Conservation (phyloP, 1,284 basidiomycete genomes). For the Leccinum fallax region DNA sequence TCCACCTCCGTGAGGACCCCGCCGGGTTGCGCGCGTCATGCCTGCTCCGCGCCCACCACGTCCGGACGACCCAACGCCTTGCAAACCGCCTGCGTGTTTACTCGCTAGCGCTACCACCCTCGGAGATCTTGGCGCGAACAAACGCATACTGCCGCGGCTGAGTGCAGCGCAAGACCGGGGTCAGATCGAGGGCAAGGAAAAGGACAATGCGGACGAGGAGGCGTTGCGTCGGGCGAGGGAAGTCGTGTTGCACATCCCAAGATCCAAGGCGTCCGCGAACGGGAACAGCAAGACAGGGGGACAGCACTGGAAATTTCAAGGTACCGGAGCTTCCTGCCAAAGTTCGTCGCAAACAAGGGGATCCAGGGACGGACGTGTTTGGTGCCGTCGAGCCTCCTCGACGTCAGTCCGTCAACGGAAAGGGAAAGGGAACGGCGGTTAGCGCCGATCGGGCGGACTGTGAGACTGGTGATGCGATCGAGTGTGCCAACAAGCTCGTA, state of each 20-base stretch:
- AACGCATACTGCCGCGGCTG: constrained; percentile 15
- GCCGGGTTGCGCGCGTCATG: constrained; percentile 57
- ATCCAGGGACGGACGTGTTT: constrained; percentile 51
- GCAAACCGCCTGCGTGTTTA: constrained; percentile 51
- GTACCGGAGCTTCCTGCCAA: constrained; percentile 48
- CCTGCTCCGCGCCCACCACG: constrained; percentile 51
- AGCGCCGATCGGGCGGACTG: constrained; percentile 1
- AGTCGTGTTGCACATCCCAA: constrained; percentile 40
- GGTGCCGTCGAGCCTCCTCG: constrained; percentile 36
- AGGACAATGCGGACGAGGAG: constrained; percentile 27
- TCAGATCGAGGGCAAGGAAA: constrained; percentile 15
- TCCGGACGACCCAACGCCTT: constrained; percentile 77
- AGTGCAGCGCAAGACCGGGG: constrained; percentile 7
- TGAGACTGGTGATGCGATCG: constrained; percentile 30
- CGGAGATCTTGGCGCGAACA: constrained; percentile 24
- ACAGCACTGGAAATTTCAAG: constrained; percentile 41
- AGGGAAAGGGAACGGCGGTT: constrained; percentile 30
- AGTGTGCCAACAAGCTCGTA: constrained; percentile 48
- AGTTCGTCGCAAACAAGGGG: constrained; percentile 29
- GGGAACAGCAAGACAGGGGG: constrained; percentile 11
- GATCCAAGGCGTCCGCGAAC: constrained; percentile 17
- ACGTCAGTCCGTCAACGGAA: constrained; percentile 16
- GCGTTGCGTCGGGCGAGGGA: constrained; percentile 36
- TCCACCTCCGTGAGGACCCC: constrained; percentile 17
- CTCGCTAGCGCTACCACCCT: constrained; percentile 28